Conservation (phyloP, 225 moss, liverwort and hornwort genomes). For the Sphagnum tenellum region DNA sequence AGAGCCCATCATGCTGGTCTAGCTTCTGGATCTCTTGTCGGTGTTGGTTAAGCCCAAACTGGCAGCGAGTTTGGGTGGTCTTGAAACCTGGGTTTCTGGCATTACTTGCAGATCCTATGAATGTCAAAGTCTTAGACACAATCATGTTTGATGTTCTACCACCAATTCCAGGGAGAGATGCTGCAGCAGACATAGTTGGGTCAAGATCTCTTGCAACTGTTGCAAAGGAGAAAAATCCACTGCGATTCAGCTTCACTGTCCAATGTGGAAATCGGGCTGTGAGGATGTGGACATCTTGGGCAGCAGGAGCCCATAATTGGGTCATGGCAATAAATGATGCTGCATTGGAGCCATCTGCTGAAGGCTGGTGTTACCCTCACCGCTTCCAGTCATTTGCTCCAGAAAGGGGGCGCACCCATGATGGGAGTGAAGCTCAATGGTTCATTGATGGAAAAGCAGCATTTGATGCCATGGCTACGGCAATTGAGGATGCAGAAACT, state of each 20-base stretch:
- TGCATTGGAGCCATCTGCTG: slow-evolving; percentile 17
- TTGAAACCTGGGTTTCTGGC: slow-evolving; percentile 42
- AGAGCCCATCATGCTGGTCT: slow-evolving; percentile 12
- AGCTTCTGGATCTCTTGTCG: slow-evolving; percentile 31
- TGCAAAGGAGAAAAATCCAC: slow-evolving; percentile 32
- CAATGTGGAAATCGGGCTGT: slow-evolving; percentile 34
- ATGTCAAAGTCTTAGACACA: slow-evolving; percentile 32
- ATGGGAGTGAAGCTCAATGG: slow-evolving; percentile 47
- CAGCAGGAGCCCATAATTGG: slow-evolving; percentile 38
- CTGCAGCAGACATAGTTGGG: no score
- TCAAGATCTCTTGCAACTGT: slow-evolving; percentile 10
- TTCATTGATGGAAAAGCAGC: slow-evolving; percentile 38
- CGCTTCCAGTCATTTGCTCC: slow-evolving; percentile 39
- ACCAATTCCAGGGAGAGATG: slow-evolving; percentile 15
- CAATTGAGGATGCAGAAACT: slow-evolving; percentile 32
- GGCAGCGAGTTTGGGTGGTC: slow-evolving; percentile 48
- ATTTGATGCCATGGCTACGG: slow-evolving; percentile 41
- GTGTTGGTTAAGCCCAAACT: slow-evolving; percentile 29
- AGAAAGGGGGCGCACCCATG: slow-evolving; percentile 20
- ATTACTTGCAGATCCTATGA: slow-evolving; percentile 36
- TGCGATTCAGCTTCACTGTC: slow-evolving; percentile 32
- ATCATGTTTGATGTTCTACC: slow-evolving; percentile 32
- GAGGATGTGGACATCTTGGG: slow-evolving; percentile 25
- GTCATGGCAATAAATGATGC: slow-evolving; percentile 35
- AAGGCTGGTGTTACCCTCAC: slow-evolving; percentile 27